A percentile compares a stretch with the other conserved stretches of the same genome.
Evolutionary conservation across 371 early-diverging fungal species (phyloP).

Genomic region (Mycotypha africana): DNA sequence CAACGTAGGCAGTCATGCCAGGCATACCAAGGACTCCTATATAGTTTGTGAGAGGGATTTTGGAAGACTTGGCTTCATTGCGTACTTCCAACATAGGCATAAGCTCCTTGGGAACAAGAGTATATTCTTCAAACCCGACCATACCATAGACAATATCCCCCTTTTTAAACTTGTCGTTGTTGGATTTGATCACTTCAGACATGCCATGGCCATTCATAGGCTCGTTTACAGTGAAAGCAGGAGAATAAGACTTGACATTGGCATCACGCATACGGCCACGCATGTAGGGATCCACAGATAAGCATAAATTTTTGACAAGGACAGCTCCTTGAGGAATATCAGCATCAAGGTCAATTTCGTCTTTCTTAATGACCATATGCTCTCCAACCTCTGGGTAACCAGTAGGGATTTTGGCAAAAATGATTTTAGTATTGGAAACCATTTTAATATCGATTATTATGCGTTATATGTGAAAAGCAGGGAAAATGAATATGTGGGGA

Average conservation of each 20-base stretch:
- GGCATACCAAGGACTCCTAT: conserved; percentile 53
- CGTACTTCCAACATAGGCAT: conserved; percentile 16
- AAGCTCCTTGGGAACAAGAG: conserved; percentile 20
- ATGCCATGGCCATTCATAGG: conserved; percentile 51
- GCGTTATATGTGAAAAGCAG: too few species aligned
- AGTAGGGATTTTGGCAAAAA: conserved; percentile 40
- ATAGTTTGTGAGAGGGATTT: conserved; percentile 40
- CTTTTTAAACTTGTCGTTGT: conserved; percentile 40
- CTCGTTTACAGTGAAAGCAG: conserved; percentile 51
- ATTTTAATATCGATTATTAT: too few species aligned
- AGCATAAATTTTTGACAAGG: conserved; percentile 35
- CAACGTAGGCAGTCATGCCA: conserved; percentile 41
- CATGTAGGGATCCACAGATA: conserved; percentile 45
- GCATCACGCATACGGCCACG: conserved; percentile 59
- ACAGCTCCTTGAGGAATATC: conserved; percentile 47
- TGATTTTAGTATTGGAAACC: conserved; percentile 27
- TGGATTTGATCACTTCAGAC: conserved; percentile 51
- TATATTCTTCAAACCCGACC: conserved; percentile 41
- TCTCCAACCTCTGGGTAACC: conserved; percentile 36
- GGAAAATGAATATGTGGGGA: too few species aligned
- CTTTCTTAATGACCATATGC: conserved; percentile 42
- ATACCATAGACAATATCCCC: conserved; percentile 53
- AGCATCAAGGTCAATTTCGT: conserved; percentile 38
- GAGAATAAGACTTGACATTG: conserved; percentile 34
- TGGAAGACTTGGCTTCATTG: conserved; percentile 29